Evolutionary conservation across 1,284 basidiomycete genomes (phyloP).

Genomic region (Vanrija pseudolonga): DNA sequence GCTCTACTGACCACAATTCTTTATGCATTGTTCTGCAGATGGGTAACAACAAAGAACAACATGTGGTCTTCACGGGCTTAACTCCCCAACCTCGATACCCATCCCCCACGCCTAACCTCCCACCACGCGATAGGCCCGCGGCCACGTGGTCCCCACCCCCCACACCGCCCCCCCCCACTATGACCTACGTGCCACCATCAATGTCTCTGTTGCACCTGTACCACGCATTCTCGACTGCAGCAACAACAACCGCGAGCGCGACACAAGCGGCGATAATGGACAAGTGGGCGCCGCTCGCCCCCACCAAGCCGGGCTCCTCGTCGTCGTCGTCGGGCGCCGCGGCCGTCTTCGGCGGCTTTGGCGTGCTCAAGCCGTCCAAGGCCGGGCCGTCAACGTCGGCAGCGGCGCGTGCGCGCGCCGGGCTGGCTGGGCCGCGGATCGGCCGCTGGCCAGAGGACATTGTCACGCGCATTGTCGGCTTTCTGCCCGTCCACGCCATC

Average conservation of each 20-base stretch:
- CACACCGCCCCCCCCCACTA: too few relatives aligned
- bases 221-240: too few relatives aligned
- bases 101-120: too few relatives aligned
- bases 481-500: constrained; percentile 72
- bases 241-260: not conserved
- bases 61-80: too few relatives aligned
- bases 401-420: constrained; percentile 18
- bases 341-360: constrained; percentile 63
- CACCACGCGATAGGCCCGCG: too few relatives aligned
- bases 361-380: constrained; percentile 53
- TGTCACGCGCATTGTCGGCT: constrained; percentile 65
- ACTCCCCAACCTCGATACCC: too few relatives aligned
- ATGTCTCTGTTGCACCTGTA: too few relatives aligned
- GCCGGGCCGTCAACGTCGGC: constrained; percentile 22
- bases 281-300: constrained; percentile 43
- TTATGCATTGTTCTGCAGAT: too few relatives aligned
- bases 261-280: constrained; percentile 23
- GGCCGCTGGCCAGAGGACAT: constrained; percentile 74
- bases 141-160: too few relatives aligned
- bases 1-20: too few relatives aligned
- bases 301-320: constrained; percentile 28
- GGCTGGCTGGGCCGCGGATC: constrained; percentile 53
- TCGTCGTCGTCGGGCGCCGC: constrained; percentile 36
- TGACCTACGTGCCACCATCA: too few relatives aligned
- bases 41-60: too few relatives aligned